Evolutionary conservation across 2,329 filamentous ascomycete genomes (phyloP).

Genomic region (Epichloe gansuensis): DNA sequence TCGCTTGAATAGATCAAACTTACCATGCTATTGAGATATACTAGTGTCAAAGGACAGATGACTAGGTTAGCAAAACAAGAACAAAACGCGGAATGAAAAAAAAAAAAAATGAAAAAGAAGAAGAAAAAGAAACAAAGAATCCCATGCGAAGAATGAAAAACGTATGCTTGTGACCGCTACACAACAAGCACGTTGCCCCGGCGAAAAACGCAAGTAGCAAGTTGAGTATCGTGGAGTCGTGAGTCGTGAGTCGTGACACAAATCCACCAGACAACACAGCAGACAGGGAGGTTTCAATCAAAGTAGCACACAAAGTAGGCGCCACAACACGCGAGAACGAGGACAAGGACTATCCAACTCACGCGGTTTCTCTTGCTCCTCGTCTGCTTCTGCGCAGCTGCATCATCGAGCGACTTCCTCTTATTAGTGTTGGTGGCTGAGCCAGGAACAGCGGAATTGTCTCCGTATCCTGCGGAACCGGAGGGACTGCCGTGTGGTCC

Average conservation of each 20-base stretch:
- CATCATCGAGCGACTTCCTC: slow-evolving; percentile 30
- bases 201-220: too few species aligned
- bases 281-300: neutral
- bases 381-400: slow-evolving; percentile 36
- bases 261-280: neutral
- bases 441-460: slow-evolving; percentile 32
- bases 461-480: slow-evolving; percentile 31
- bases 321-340: neutral
- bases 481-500: slow-evolving; percentile 20
- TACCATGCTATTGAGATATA: slow-evolving; percentile 52
- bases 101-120: neutral
- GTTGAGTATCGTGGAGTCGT: too few species aligned
- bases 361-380: slow-evolving; percentile 48
- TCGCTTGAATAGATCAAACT: slow-evolving; percentile 13
- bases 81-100: too few species aligned
- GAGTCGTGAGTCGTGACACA: neutral
- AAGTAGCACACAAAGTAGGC: neutral
- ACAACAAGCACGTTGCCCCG: neutral
- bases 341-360: slow-evolving; percentile 16
- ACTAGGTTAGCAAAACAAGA: neutral
- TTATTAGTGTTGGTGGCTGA: slow-evolving; percentile 15
- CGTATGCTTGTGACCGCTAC: neutral
- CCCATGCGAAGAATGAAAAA: neutral
- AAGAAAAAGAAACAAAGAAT: neutral
- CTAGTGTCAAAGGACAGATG: slow-evolving; percentile 16